Conservation (phyloP, 129 eudicot species). For the Daucus carota region DNA sequence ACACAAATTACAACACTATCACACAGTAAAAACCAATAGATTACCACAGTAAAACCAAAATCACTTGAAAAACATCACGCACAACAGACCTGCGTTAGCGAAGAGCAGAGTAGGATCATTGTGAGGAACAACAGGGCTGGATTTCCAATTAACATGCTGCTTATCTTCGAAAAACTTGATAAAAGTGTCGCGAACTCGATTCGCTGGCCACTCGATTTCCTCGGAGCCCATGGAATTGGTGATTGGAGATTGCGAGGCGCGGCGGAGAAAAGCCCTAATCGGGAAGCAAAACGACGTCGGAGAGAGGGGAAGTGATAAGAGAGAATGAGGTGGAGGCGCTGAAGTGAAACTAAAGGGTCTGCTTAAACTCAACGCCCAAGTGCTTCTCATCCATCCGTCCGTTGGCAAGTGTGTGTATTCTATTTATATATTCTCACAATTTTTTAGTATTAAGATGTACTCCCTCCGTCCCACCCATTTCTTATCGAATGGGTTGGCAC, state of each 20-base stretch:
- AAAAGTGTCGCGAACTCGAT: conserved; percentile 56
- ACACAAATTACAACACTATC: background rate
- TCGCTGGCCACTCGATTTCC: conserved; percentile 77
- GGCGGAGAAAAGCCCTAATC: background rate
- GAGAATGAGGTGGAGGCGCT: background rate
- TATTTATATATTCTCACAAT: too few relatives aligned
- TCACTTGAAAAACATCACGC: background rate
- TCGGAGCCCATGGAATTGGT: conserved; percentile 40
- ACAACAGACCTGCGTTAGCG: conserved; percentile 76
- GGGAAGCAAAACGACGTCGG: background rate
- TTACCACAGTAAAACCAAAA: background rate
- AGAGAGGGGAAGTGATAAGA: background rate
- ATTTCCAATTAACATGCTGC: conserved; percentile 58
- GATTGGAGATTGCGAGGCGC: background rate
- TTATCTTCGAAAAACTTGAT: conserved; percentile 51
- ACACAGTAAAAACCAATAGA: background rate
- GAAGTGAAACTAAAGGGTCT: background rate
- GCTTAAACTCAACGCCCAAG: conserved; percentile 5
- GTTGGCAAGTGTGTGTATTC: background rate
- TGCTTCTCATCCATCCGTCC: conserved; percentile 9
- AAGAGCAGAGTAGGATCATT: conserved; percentile 93
- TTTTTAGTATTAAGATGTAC: too few relatives aligned
- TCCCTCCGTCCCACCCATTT: too few relatives aligned
- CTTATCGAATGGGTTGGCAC: too few relatives aligned
- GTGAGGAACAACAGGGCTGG: conserved; percentile 94